phyloP scores from a whole-genome alignment of 345 rosid genomes.

The Physaria fendleri region DNA sequence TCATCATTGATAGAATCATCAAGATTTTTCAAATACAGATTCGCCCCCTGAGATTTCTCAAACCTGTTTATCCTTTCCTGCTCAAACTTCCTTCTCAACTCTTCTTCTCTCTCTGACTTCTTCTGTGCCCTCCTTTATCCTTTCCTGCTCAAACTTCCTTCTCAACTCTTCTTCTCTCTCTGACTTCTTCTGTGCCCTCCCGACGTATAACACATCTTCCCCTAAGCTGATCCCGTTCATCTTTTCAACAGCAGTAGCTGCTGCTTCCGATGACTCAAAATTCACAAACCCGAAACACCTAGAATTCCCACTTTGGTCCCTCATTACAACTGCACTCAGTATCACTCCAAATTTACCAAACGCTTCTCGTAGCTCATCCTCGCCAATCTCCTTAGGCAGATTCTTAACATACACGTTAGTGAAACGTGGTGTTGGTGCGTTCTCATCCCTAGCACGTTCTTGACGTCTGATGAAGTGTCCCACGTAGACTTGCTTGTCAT shows the following conservation, averaged over 20 bases:
- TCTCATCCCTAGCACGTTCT: slow-evolving; percentile 34
- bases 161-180: slow-evolving; percentile 52
- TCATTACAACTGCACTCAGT: slow-evolving; percentile 52
- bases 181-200: slow-evolving; percentile 56
- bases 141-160: slow-evolving; percentile 49
- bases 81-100: slow-evolving; percentile 46
- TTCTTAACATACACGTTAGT: slow-evolving; percentile 58
- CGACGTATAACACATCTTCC: slow-evolving; percentile 54
- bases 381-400: slow-evolving; percentile 41
- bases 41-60: slow-evolving; percentile 50
- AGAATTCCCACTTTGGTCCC: slow-evolving; percentile 44
- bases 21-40: slow-evolving; percentile 57
- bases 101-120: slow-evolving; percentile 52
- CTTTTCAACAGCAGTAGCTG: slow-evolving; percentile 47
- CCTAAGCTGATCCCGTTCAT: slow-evolving; percentile 43
- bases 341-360: slow-evolving; percentile 45
- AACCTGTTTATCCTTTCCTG: slow-evolving; percentile 40
- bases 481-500: slow-evolving; percentile 50
- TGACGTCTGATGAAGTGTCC: slow-evolving; percentile 46
- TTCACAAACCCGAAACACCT: slow-evolving; percentile 69
- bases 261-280: slow-evolving; percentile 44
- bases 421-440: slow-evolving; percentile 33
- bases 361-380: slow-evolving; percentile 45
- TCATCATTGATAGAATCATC: slow-evolving; percentile 49
- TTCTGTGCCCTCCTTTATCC: slow-evolving; percentile 53